Evolutionary conservation across 768 basidiomycete genomes (phyloP), one percentile per base, ranked within the genome.

Genomic region (Pleurotus pulmonarius): DNA sequence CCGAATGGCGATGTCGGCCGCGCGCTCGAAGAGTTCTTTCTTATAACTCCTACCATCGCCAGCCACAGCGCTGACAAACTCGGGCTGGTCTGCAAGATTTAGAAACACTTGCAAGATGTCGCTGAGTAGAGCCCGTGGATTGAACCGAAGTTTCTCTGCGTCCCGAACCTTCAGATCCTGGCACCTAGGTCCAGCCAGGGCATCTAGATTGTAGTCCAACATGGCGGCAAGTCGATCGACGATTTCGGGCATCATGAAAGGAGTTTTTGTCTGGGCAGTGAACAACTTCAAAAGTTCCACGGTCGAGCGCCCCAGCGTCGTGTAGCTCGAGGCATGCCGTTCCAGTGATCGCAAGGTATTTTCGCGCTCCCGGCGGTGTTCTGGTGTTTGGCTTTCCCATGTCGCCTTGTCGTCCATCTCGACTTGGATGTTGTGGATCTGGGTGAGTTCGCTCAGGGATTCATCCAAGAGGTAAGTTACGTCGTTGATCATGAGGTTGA

Each of bases 401-500:
- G 81, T 73, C 2, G 70, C 79, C 52, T 77, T 75, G 69, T 94
- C 82, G 45, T 83, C 85, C 88, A 95, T 96, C 67, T 95, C 90
- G 0, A 75, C 73, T 68, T 96, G 89, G 49, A 98, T 87, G 58
- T 82, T 85, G 68, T 90, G 85, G 60, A 99, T 97, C 66, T 96
- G 91, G 9, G 85, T 79, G 49, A 99, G 79, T 60, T 95, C 91
- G 63, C 85, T 85, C 47, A 98, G 78, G 7, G 94, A 96, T 65
- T 99, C 97, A 68, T 98, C 94, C 82, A 99, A 87, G 52, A 98
- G 88, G 71, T 94, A 98, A 7, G 96, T 98, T 55, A 96, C 94
- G 64, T 99, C 97, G 79, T 97, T 98, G 76, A 98, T 97, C 85
- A 98, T 90, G 64, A 98, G 77, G 73, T 99, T 98, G 73, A 95